Base-by-base conservation (phyloP, 192 early-diverging fungal genomes). In the Linnemannia hyalina region DNA sequence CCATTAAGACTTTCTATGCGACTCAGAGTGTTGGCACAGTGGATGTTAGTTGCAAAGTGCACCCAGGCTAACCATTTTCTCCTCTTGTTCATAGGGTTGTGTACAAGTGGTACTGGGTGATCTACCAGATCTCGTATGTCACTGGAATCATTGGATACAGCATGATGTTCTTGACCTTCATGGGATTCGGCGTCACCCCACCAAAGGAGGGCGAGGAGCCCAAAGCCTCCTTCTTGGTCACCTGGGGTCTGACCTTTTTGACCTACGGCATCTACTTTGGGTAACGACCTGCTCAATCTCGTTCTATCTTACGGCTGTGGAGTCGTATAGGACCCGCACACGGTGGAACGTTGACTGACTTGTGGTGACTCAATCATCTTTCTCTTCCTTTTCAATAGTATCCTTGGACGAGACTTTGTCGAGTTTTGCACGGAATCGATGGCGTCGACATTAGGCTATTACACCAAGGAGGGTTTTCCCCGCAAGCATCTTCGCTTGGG, bases 231-330 rank as follows among this genome's bases (percentile, higher is more conserved):
- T 47, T 46, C 36, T 44, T 86, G 55, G 65, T 78, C 71, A 68
- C 79, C 8, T 85, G 87, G 74, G 92, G 91, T 20, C 79, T 91
- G n/a, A 74, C 91, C 29, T 88, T 91, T 26, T 63, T 93, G 42
- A 88, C 86, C 47, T 93, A 93, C 71, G 92, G 92, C 15, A 83
- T 93, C 60, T 93, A 93, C 76, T 93, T 93, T 88, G 92, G 92
- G 92, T 93, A 92, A 85, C 46, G 41, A 44, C 3, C 20, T 22
- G 49, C 16, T 16, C 49, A 4, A 18, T 20, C 20, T 22, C 20
- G 5, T 18, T 16, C 49, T 18, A 47, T 11, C 20, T 36, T 5
- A 40, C 6, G 38, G 9, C 11, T 68, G 5, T 3, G 11, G 16
- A 13, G 36, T 71, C 11, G n/a, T 16, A 41, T 4, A n/a, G 38